Conservation (phyloP, 83 land plant genomes). For the Picea abies region DNA sequence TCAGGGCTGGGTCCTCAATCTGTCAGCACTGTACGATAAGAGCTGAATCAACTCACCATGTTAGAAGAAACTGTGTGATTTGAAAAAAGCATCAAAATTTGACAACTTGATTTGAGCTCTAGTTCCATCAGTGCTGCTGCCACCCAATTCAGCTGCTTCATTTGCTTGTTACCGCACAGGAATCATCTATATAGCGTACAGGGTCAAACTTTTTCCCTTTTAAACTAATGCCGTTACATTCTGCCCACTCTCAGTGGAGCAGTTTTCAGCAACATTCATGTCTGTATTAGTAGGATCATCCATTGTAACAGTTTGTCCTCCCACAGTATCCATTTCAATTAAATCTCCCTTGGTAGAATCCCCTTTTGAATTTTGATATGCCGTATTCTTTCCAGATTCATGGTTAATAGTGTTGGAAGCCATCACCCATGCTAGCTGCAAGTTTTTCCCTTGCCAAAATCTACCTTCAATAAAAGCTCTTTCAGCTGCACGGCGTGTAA, state of each 20-base stretch:
- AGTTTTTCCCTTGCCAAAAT: slow-evolving; percentile 10
- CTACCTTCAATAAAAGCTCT: slow-evolving; percentile 17
- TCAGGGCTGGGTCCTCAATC: background rate
- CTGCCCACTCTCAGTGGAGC: background rate
- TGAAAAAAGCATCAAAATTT: slow-evolving; percentile 3
- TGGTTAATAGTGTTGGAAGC: background rate
- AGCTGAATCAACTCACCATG: slow-evolving; percentile 15
- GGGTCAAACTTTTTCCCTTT: background rate
- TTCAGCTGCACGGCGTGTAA: slow-evolving; percentile 1
- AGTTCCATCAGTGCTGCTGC: background rate
- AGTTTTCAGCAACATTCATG: background rate
- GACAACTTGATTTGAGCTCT: slow-evolving; percentile 2
- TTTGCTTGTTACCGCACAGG: background rate
- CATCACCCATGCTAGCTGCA: slow-evolving; percentile 10
- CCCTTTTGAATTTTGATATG: background rate
- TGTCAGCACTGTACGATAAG: slow-evolving; percentile 2
- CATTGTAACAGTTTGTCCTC: background rate
- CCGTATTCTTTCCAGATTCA: background rate
- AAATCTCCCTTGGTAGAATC: slow-evolving; percentile 4
- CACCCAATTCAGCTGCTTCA: background rate
- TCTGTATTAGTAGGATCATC: background rate
- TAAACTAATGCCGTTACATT: background rate
- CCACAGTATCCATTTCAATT: background rate
- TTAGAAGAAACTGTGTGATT: slow-evolving; percentile 9
- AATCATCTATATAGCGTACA: background rate